phyloP scores from a whole-genome alignment of 2,329 filamentous ascomycete species.

The Fusarium cicatricum region DNA sequence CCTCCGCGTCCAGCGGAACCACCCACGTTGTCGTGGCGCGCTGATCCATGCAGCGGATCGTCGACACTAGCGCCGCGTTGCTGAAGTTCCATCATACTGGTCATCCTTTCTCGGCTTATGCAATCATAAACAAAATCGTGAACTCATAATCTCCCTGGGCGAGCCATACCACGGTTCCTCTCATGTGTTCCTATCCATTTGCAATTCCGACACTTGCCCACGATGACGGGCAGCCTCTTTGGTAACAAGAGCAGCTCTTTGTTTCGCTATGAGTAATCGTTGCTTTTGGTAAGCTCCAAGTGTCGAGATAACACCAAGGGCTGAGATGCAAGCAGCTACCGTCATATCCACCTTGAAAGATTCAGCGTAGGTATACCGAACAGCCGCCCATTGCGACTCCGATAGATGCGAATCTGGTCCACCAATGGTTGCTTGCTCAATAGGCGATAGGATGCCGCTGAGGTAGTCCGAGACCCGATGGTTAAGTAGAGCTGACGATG shows the following conservation, averaged over 20 bases:
- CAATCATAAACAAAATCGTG: neutral
- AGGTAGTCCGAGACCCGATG: slow-evolving; percentile 43
- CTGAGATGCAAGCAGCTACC: slow-evolving; percentile 53
- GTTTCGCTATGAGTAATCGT: slow-evolving; percentile 28
- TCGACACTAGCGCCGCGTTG: too few relatives aligned
- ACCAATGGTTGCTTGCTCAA: slow-evolving; percentile 42
- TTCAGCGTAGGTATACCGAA: slow-evolving; percentile 52
- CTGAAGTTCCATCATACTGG: too few relatives aligned
- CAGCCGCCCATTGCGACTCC: slow-evolving; percentile 40
- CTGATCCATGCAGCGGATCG: too few relatives aligned
- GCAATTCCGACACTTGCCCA: slow-evolving; percentile 6
- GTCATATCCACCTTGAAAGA: slow-evolving; percentile 59
- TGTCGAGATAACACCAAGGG: slow-evolving; percentile 50
- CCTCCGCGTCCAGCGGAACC: too few relatives aligned
- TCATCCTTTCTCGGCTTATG: too few relatives aligned
- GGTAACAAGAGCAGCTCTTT: slow-evolving; percentile 27
- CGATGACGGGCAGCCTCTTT: slow-evolving; percentile 29
- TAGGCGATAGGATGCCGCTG: slow-evolving; percentile 38
- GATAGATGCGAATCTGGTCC: slow-evolving; percentile 37
- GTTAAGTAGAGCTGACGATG: slow-evolving; percentile 57
- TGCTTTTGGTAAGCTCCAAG: slow-evolving; percentile 50
- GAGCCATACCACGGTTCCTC: neutral
- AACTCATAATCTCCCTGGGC: neutral
- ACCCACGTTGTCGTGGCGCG: too few relatives aligned
- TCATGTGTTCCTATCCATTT: neutral